Conservation (phyloP, 2,329 filamentous ascomycete species). For the Fusarium guadeloupense region DNA sequence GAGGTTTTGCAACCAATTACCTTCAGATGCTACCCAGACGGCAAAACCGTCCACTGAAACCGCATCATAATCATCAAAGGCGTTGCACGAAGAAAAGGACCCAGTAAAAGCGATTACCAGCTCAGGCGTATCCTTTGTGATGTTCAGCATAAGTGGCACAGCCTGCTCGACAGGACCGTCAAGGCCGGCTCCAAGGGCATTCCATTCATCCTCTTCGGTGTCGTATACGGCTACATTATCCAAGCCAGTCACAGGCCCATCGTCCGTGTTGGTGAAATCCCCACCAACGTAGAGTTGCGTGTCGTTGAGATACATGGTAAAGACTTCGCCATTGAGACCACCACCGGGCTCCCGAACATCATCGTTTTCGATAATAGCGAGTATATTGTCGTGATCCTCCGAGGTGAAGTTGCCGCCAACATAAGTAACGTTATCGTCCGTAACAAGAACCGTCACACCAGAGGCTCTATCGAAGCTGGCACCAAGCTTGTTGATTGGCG, state of each 20-base stretch:
- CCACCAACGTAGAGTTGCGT: slow-evolving; percentile 82
- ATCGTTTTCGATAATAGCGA: slow-evolving; percentile 73
- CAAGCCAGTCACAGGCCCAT: slow-evolving; percentile 69
- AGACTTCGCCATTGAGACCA: slow-evolving; percentile 83
- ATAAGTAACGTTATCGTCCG: slow-evolving; percentile 72
- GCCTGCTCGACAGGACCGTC: slow-evolving; percentile 80
- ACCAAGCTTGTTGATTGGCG: slow-evolving; percentile 80
- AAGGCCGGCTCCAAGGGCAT: slow-evolving; percentile 83
- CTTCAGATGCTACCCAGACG: slow-evolving; percentile 86
- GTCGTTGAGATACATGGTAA: slow-evolving; percentile 73
- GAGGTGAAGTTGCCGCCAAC: slow-evolving; percentile 87
- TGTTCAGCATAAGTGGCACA: slow-evolving; percentile 80
- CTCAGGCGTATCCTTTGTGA: slow-evolving; percentile 74
- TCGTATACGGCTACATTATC: slow-evolving; percentile 82
- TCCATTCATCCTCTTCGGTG: slow-evolving; percentile 74
- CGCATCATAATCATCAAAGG: slow-evolving; percentile 70
- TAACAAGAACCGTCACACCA: slow-evolving; percentile 73
- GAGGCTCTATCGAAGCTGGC: slow-evolving; percentile 73
- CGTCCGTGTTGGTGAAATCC: slow-evolving; percentile 78
- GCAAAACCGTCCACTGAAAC: slow-evolving; percentile 79
- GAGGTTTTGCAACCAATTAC: slow-evolving; percentile 89
- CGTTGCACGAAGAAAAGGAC: slow-evolving; percentile 76
- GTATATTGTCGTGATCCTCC: slow-evolving; percentile 75
- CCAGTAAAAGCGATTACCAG: slow-evolving; percentile 83
- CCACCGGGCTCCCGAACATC: slow-evolving; percentile 70